Evolutionary conservation across 2,329 filamentous ascomycete genomes (phyloP).

Genomic region (Monosporascus sp.): DNA sequence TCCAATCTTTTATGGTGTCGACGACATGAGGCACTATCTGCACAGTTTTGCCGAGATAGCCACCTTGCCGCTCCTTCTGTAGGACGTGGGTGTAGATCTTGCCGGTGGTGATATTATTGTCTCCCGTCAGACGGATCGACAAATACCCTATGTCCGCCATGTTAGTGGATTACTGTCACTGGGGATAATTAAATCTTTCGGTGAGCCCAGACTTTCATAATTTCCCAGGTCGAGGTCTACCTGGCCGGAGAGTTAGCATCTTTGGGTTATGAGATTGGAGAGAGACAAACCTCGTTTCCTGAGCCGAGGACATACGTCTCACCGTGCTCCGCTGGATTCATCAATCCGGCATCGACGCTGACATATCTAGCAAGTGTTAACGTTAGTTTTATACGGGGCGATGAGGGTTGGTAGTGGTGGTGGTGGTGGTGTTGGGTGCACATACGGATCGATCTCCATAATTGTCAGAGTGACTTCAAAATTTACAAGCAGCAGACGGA

Average conservation of each 20-base stretch:
- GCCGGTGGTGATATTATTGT: constrained; percentile 96
- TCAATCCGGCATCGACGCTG: background rate
- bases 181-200: too few relatives aligned
- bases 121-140: constrained; percentile 71
- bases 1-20: constrained; percentile 87
- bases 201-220: constrained; percentile 36
- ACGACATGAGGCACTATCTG: constrained; percentile 93
- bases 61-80: constrained; percentile 56
- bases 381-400: too few relatives aligned
- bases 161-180: too few relatives aligned
- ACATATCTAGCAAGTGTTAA: too few relatives aligned
- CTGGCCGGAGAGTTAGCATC: constrained; percentile 20
- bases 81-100: constrained; percentile 93
- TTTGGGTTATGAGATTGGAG: constrained; percentile 1
- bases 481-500: constrained; percentile 72
- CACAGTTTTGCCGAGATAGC: constrained; percentile 84
- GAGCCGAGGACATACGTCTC: constrained; percentile 28
- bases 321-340: constrained; percentile 34
- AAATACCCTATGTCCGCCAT: constrained; percentile 49
- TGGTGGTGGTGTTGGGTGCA: background rate
- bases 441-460: background rate
- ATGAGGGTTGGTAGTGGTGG: too few relatives aligned
- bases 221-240: constrained; percentile 52
- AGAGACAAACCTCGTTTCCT: background rate
- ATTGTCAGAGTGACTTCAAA: constrained; percentile 21